A percentile compares a stretch with the other conserved stretches of the same genome.
Conservation (phyloP, 1,284 basidiomycete species). For the Boletellus sp. region DNA sequence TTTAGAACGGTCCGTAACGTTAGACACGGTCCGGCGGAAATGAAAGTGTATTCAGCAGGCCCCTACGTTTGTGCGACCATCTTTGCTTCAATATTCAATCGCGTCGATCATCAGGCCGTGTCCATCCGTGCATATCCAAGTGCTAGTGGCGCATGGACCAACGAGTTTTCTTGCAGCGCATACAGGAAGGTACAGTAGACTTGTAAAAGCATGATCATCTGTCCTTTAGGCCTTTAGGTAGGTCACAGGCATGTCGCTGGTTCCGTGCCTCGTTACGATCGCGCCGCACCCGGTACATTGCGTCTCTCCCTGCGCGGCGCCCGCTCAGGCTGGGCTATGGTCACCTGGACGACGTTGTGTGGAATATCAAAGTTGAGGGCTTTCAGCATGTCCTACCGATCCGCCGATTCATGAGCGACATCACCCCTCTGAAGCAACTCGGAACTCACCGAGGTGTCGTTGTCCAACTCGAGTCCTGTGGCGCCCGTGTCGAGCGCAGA, state of each 20-base stretch:
- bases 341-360: constrained; percentile 67
- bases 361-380: constrained; percentile 90
- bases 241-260: background rate
- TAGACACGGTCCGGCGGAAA: too few species aligned
- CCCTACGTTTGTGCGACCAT: too few species aligned
- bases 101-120: too few species aligned
- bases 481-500: constrained; percentile 86
- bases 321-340: constrained; percentile 71
- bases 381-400: constrained; percentile 73
- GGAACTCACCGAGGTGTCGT: constrained; percentile 79
- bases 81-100: too few species aligned
- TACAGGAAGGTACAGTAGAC: too few species aligned
- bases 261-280: constrained; percentile 22
- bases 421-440: background rate
- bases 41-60: too few species aligned
- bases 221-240: background rate
- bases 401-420: background rate
- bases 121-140: too few species aligned
- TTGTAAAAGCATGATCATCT: too few species aligned
- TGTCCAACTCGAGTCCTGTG: constrained; percentile 80
- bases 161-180: too few species aligned
- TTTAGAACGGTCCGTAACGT: too few species aligned
- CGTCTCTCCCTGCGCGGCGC: constrained; percentile 72
- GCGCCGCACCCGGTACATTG: constrained; percentile 81
- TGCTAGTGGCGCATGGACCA: too few species aligned